Conservation (phyloP, 768 basidiomycete genomes). For the Gloeophyllum trabeum region DNA sequence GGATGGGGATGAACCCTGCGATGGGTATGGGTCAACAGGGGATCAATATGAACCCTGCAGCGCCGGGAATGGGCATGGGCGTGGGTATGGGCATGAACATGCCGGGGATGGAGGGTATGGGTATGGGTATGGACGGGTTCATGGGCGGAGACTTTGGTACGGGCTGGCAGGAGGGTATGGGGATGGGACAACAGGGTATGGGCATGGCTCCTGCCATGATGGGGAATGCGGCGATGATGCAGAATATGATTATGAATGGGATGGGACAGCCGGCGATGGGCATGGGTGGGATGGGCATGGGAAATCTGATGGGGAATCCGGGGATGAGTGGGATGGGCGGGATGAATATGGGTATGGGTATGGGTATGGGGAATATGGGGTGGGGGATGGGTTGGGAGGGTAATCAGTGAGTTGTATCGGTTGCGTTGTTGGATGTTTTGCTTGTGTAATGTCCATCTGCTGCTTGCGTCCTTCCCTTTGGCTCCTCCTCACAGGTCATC, state of each 20-base stretch:
- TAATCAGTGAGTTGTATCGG: too few species aligned
- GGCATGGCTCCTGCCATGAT: background rate
- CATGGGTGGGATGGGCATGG: conserved; percentile 1
- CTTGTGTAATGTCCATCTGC: too few species aligned
- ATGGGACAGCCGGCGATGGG: background rate
- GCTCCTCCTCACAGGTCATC: too few species aligned
- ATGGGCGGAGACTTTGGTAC: too few species aligned
- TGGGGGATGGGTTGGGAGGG: background rate
- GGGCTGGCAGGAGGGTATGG: background rate
- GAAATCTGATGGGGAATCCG: conserved; percentile 18
- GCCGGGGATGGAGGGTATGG: background rate
- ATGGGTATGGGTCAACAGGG: conserved; percentile 5
- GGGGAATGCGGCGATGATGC: background rate
- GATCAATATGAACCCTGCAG: conserved; percentile 3
- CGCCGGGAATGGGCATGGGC: conserved; percentile 8
- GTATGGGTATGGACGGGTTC: background rate
- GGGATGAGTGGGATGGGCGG: conserved; percentile 21
- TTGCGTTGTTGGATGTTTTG: too few species aligned
- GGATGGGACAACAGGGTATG: background rate
- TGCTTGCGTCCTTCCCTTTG: too few species aligned
- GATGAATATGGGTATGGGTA: background rate
- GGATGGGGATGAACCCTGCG: conserved; percentile 9
- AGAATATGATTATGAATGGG: background rate
- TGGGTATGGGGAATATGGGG: background rate
- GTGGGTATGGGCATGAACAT: conserved; percentile 13